Evolutionary conservation across 164 flowering plant species (phyloP).

Genomic region (Nymphaea thermarum): DNA sequence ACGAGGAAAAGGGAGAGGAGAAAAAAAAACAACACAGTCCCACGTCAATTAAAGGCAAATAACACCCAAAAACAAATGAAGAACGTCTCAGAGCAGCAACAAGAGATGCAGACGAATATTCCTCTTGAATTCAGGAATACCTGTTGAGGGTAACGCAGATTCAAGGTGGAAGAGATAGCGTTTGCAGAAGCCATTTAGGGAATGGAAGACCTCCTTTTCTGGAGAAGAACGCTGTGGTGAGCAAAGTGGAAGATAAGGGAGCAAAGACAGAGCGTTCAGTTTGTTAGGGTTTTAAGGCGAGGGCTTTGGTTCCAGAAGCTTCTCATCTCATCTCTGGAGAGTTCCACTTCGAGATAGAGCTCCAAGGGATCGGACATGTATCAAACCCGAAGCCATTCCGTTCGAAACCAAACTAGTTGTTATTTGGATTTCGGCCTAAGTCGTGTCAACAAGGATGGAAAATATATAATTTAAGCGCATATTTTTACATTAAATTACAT

Average conservation of each 20-base stretch:
- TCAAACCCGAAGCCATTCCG: too few relatives aligned
- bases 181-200: slow-evolving; percentile 63
- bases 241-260: too few relatives aligned
- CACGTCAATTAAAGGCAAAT: background rate
- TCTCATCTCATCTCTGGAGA: slow-evolving; percentile 7
- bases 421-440: too few relatives aligned
- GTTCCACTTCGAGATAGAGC: background rate
- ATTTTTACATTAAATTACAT: too few relatives aligned
- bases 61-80: background rate
- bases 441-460: too few relatives aligned
- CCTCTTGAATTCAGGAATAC: slow-evolving; percentile 10
- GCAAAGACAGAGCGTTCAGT: background rate
- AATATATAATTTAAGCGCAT: too few relatives aligned
- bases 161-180: slow-evolving; percentile 48
- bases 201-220: background rate
- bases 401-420: too few relatives aligned
- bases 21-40: background rate
- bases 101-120: background rate
- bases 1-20: background rate
- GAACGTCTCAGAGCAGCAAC: background rate
- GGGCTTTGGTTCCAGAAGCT: slow-evolving; percentile 21
- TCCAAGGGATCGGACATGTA: too few relatives aligned
- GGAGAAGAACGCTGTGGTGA: background rate
- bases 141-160: slow-evolving; percentile 45
- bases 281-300: slow-evolving; percentile 5